Percentiles rank a stretch among this genome's conserved stretches.
Conservation (phyloP, 75 land plant species). For the Azolla pinnata region DNA sequence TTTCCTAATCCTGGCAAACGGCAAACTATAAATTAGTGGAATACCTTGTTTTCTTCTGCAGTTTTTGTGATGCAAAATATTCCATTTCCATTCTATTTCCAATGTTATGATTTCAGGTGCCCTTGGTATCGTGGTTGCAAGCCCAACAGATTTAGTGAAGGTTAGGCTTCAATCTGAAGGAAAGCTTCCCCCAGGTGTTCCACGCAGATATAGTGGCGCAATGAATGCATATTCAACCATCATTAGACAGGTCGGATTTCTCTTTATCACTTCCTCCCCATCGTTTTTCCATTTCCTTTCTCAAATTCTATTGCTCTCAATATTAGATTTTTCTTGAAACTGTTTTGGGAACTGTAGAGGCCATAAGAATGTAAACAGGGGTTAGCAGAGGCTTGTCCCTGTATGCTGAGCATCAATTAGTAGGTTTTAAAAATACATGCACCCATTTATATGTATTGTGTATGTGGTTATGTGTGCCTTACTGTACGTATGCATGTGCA, state of each 20-base stretch:
- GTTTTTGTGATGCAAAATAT: too few relatives aligned
- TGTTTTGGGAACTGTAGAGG: too few relatives aligned
- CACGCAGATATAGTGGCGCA: constrained; percentile 92
- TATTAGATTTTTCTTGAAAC: too few relatives aligned
- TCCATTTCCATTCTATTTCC: too few relatives aligned
- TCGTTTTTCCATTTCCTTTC: too few relatives aligned
- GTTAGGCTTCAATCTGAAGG: constrained; percentile 98
- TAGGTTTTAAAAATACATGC: not conserved
- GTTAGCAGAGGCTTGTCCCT: too few relatives aligned
- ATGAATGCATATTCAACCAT: constrained; percentile 94
- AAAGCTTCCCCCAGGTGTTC: constrained; percentile 85
- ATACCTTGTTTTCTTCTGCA: too few relatives aligned
- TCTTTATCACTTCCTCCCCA: too few relatives aligned
- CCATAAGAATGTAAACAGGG: too few relatives aligned
- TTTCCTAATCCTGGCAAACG: too few relatives aligned
- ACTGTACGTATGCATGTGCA: not conserved
- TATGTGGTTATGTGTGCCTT: not conserved
- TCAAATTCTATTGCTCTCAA: too few relatives aligned
- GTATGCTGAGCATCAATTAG: not conserved
- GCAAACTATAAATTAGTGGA: too few relatives aligned
- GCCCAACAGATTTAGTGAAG: constrained; percentile 97
- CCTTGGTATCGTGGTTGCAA: constrained; percentile 74
- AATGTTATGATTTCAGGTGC: constrained; percentile 77
- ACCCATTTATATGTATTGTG: not conserved
- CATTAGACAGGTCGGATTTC: constrained; percentile 53